Conservation (phyloP, 306 rosid genomes). For the Begonia peltatifolia region DNA sequence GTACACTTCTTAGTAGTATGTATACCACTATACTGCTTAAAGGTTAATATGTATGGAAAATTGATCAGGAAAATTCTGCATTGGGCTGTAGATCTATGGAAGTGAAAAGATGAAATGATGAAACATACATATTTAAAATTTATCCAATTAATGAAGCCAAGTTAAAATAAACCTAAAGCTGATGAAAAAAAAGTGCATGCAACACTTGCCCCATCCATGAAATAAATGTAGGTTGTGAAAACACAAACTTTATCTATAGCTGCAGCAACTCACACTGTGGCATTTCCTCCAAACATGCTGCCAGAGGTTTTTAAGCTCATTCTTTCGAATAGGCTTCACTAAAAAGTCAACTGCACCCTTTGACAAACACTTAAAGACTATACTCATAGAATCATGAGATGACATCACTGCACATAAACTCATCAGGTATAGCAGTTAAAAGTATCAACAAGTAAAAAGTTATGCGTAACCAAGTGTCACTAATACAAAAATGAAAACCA, state of each 20-base stretch:
- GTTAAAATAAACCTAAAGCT: too few species aligned
- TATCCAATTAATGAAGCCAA: too few species aligned
- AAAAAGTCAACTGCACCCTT: constrained; percentile 52
- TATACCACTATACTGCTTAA: constrained; percentile 26
- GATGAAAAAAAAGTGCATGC: too few species aligned
- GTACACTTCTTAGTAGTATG: constrained; percentile 24
- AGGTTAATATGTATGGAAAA: too few species aligned
- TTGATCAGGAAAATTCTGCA: too few species aligned
- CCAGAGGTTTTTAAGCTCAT: constrained; percentile 61
- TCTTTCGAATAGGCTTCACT: constrained; percentile 58
- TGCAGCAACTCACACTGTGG: constrained; percentile 45
- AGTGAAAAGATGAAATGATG: too few species aligned
- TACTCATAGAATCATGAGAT: constrained; percentile 48
- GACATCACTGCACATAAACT: constrained; percentile 26
- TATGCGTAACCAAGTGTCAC: neutral
- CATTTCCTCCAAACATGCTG: constrained; percentile 64
- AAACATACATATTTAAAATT: too few species aligned
- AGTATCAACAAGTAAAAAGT: neutral
- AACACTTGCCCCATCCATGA: too few species aligned
- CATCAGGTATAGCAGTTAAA: constrained; percentile 1
- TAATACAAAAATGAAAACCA: neutral
- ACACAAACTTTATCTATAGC: neutral
- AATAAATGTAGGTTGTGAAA: neutral
- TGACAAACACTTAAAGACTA: constrained; percentile 47
- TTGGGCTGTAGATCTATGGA: too few species aligned